Evolutionary conservation across 1,139 yeast genomes (phyloP).

Genomic region (Arxiozyma heterogenica): DNA sequence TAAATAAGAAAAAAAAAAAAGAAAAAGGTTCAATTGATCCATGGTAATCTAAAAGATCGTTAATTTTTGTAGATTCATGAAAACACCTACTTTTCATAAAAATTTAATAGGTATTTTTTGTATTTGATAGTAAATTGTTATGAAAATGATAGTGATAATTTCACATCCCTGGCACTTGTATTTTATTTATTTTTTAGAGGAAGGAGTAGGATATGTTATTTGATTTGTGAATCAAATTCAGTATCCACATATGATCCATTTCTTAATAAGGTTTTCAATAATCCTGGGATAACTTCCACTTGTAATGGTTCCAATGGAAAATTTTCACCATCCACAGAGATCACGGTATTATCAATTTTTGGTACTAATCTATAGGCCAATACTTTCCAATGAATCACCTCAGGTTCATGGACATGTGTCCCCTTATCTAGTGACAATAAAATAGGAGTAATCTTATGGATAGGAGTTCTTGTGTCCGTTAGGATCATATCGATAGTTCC

Average conservation of each 20-base stretch:
- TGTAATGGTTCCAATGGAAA: slow-evolving; percentile 74
- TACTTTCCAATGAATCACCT: slow-evolving; percentile 67
- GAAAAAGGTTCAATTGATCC: not conserved
- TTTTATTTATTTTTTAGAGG: too few species aligned
- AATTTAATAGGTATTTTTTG: not conserved
- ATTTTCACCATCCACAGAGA: slow-evolving; percentile 84
- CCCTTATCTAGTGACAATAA: slow-evolving; percentile 67
- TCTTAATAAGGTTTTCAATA: slow-evolving; percentile 34
- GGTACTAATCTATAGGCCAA: slow-evolving; percentile 72
- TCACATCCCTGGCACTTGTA: not conserved
- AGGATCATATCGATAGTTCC: slow-evolving; percentile 76
- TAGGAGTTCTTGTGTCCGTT: slow-evolving; percentile 53
- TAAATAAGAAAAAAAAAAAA: too few species aligned
- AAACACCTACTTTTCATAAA: not conserved
- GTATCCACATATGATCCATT: slow-evolving; percentile 32
- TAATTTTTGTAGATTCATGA: not conserved
- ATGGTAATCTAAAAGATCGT: not conserved
- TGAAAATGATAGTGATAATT: not conserved
- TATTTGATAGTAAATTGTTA: not conserved
- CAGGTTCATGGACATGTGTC: slow-evolving; percentile 56
- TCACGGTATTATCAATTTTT: slow-evolving; percentile 42
- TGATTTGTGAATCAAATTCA: not conserved
- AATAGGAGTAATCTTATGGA: slow-evolving; percentile 47
- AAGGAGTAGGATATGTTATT: too few species aligned
- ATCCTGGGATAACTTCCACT: slow-evolving; percentile 60